A percentile compares a stretch with the other conserved stretches of the same genome.
Conservation (phyloP, 352 stramenopile genomes). For the Phytophthora aleatoria region DNA sequence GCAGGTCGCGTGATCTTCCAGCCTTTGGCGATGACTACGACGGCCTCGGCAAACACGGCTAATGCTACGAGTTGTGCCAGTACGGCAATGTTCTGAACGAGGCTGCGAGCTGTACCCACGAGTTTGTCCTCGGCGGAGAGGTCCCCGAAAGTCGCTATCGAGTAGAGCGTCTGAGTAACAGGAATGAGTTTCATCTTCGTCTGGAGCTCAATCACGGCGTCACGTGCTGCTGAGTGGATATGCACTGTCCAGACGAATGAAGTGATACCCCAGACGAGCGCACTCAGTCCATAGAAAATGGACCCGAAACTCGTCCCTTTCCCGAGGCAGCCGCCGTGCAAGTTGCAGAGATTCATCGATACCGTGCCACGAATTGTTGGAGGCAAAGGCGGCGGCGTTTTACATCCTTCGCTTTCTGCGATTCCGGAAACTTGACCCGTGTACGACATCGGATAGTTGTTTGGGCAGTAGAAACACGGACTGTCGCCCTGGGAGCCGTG, state of each 20-base stretch:
- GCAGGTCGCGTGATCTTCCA: slow-evolving; percentile 69
- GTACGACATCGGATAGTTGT: slow-evolving; percentile 33
- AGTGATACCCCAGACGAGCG: slow-evolving; percentile 39
- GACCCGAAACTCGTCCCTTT: slow-evolving; percentile 21
- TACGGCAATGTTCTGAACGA: slow-evolving; percentile 44
- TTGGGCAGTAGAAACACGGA: slow-evolving; percentile 54
- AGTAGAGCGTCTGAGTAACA: slow-evolving; percentile 40
- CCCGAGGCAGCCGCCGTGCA: slow-evolving; percentile 43
- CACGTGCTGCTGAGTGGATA: slow-evolving; percentile 44
- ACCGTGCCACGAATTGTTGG: slow-evolving; percentile 45
- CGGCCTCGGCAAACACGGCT: slow-evolving; percentile 48
- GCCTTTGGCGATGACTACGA: slow-evolving; percentile 67
- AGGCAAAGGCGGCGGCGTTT: slow-evolving; percentile 25
- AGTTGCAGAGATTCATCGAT: slow-evolving; percentile 60
- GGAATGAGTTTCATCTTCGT: slow-evolving; percentile 60
- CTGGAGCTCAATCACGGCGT: slow-evolving; percentile 57
- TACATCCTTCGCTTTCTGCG: slow-evolving; percentile 27
- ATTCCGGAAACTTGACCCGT: slow-evolving; percentile 18
- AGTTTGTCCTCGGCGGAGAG: slow-evolving; percentile 40
- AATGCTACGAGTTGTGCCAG: slow-evolving; percentile 52
- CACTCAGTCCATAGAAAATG: slow-evolving; percentile 41
- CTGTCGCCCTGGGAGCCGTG: background rate
- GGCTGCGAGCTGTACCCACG: slow-evolving; percentile 39
- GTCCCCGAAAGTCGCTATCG: slow-evolving; percentile 31
- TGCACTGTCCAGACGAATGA: slow-evolving; percentile 58